Conservation (phyloP, 257 asterid species). For the Solanum habrochaites region DNA sequence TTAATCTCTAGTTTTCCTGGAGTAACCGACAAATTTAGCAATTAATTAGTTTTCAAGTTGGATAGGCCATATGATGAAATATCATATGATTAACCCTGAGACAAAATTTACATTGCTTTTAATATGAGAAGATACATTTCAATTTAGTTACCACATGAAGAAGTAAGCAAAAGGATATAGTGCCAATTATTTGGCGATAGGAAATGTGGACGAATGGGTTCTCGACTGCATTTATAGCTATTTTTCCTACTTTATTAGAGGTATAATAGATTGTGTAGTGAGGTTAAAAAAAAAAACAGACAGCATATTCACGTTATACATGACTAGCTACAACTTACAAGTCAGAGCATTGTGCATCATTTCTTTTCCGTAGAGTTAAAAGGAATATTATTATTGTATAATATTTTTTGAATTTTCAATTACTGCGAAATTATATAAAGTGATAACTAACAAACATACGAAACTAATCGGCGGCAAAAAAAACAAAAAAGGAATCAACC, state of each 20-base stretch:
- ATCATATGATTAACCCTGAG: too few species aligned
- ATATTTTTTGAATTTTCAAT: not conserved
- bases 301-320: not conserved
- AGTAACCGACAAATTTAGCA: too few species aligned
- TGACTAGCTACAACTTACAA: not conserved
- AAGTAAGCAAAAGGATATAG: constrained; percentile 64
- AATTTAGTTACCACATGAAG: constrained; percentile 38
- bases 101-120: not conserved
- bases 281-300: too few species aligned
- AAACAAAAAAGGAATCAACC: not conserved
- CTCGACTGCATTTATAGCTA: constrained; percentile 49
- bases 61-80: too few species aligned
- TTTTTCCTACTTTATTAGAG: too few species aligned
- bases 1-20: too few species aligned
- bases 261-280: too few species aligned
- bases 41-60: not conserved
- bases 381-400: not conserved
- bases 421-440: not conserved
- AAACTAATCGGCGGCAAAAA: not conserved
- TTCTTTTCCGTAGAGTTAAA: not conserved
- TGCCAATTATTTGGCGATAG: constrained; percentile 65
- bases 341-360: not conserved
- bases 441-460: not conserved
- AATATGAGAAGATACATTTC: not conserved
- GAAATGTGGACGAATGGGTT: constrained; percentile 79